Conservation (phyloP, 257 asterid species). For the Forsythia viridissima region DNA sequence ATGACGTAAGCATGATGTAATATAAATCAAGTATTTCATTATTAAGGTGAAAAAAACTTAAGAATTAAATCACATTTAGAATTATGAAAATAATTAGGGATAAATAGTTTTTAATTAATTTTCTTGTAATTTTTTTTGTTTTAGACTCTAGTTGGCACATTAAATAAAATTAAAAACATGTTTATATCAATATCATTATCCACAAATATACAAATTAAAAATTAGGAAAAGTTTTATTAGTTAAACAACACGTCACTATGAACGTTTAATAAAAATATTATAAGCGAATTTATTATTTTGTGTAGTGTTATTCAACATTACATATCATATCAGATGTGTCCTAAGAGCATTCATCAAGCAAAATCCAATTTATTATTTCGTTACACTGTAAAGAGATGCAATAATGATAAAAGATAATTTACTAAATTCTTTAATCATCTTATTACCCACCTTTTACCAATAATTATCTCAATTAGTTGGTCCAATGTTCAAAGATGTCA, state of each 20-base stretch:
- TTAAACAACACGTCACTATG: too few species aligned
- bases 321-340: neutral
- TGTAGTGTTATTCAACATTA: neutral
- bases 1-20: slow-evolving; percentile 46
- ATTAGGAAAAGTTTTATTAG: too few species aligned
- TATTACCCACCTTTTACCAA: neutral
- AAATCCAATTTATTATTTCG: neutral
- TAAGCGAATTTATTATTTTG: neutral
- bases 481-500: neutral
- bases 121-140: too few species aligned
- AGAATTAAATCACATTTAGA: neutral
- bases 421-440: slow-evolving; percentile 14
- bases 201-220: neutral
- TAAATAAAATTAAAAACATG: too few species aligned
- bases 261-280: too few species aligned
- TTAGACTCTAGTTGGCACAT: too few species aligned
- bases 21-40: slow-evolving; percentile 16
- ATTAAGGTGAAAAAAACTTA: neutral
- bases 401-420: slow-evolving; percentile 31
- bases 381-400: slow-evolving; percentile 20
- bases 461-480: neutral
- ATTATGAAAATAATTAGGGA: neutral
- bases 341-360: neutral
- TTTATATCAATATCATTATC: too few species aligned
- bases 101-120: neutral